Base-by-base conservation (phyloP, 345 rosid genomes). In the Geranium rotundifolium region DNA sequence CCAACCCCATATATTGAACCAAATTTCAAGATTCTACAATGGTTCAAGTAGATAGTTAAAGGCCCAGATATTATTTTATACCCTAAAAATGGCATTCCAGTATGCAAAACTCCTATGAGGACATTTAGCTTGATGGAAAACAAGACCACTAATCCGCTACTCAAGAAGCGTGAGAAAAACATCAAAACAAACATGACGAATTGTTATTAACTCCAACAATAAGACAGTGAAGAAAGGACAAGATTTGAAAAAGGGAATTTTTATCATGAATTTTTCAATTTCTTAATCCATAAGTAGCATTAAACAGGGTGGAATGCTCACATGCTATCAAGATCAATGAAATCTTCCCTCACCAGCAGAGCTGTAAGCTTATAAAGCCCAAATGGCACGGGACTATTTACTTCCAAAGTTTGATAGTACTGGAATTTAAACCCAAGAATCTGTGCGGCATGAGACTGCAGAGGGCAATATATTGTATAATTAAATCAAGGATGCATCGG, bases 361-460 rank as follows among this genome's bases (percentile, higher is more conserved):
- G 97, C 97, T 63, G 99, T 82, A 67, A 95, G 95, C 79, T 80
- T 82, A 76, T 82, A 90, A 37, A 95, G 93, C 75, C 99, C 93
- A 78, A 75, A 82, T 37, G 96, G 97, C 60, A 84, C 91, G 58
- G 84, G 85, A 72, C 74, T 68, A 75, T 75, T 81, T 76, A 95
- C 92, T 79, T 95, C 99, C 81, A 79, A 68, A 39, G 86, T 77
- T 73, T 90, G 99, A 78, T 95, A 88, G 77, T 80, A 88, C 77
- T 95, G 97, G 74, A 95, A 90, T 86, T 95, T 95, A 73, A 85
- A 95, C 62, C 99, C 99, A 60, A 95, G 95, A 75, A 95, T 88
- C 73, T 95, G 97, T n/a, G 99, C 88, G 58, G 97, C 99, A 73
- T 86, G 99, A 62, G 96, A 95, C 99, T 95, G 96, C 79, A 84